Conservation (phyloP, 768 basidiomycete species). For the Mycena venus region DNA sequence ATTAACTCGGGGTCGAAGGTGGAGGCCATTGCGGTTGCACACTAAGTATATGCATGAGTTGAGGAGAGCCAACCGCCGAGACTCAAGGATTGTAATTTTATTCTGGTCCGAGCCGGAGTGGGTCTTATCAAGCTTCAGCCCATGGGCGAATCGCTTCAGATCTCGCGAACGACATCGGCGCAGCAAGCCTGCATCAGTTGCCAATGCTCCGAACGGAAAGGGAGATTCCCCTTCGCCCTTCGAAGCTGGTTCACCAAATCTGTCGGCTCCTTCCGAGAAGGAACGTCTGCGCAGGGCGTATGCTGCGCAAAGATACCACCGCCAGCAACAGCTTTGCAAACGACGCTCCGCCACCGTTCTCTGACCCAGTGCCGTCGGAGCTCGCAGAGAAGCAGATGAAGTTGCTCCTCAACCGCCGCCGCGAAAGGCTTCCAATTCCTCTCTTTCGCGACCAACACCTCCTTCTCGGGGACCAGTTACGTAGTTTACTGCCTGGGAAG, state of each 20-base stretch:
- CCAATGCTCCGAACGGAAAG: slow-evolving; percentile 42
- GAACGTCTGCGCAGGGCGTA: slow-evolving; percentile 74
- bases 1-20: slow-evolving; percentile 77
- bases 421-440: slow-evolving; percentile 32
- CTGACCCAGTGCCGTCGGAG: slow-evolving; percentile 42
- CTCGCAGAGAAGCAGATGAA: slow-evolving; percentile 71
- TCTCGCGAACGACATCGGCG: slow-evolving; percentile 36
- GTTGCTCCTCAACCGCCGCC: slow-evolving; percentile 46
- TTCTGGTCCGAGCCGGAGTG: slow-evolving; percentile 36
- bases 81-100: slow-evolving; percentile 60
- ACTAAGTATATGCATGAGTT: slow-evolving; percentile 49
- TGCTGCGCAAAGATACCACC: slow-evolving; percentile 76
- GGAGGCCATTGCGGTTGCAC: slow-evolving; percentile 77
- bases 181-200: slow-evolving; percentile 31
- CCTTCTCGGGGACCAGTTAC: slow-evolving; percentile 44
- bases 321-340: slow-evolving; percentile 46
- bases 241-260: slow-evolving; percentile 54
- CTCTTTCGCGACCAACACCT: slow-evolving; percentile 49
- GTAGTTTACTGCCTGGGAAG: slow-evolving; percentile 78
- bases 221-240: slow-evolving; percentile 68
- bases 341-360: slow-evolving; percentile 40
- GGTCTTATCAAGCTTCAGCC: slow-evolving; percentile 33
- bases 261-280: slow-evolving; percentile 70
- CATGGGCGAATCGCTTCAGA: slow-evolving; percentile 42
- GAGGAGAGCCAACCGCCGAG: too few species aligned